A percentile compares a stretch with the other conserved stretches of the same genome.
Conservation (phyloP, 1,139 yeast genomes). For the Eremothecium cymbalariae region DNA sequence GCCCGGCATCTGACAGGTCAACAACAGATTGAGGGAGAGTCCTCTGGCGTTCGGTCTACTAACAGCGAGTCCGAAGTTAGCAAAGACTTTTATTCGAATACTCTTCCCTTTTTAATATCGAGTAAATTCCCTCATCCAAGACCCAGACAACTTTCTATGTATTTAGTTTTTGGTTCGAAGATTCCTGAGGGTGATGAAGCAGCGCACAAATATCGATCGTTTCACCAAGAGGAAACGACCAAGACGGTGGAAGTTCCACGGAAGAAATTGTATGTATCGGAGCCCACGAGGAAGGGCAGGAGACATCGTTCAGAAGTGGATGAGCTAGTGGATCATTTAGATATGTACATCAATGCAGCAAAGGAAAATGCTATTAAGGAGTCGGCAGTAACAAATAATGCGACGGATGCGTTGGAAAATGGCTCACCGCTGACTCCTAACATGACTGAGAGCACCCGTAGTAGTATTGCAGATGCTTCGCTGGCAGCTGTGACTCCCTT, state of each 20-base stretch:
- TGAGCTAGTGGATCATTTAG: conserved; percentile 30
- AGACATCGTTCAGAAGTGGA: conserved; percentile 31
- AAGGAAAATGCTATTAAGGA: not conserved
- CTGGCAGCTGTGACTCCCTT: conserved; percentile 2
- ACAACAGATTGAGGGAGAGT: not conserved
- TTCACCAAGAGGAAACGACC: not conserved
- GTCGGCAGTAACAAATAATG: not conserved
- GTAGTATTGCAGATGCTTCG: not conserved
- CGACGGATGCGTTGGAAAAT: not conserved
- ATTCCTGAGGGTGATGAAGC: not conserved
- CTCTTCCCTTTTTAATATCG: not conserved
- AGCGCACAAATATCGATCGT: not conserved
- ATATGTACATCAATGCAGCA: conserved; percentile 17
- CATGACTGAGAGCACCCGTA: not conserved
- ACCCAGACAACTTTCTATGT: no score
- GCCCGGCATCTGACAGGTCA: not conserved
- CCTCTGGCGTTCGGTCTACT: not conserved
- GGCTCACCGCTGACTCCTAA: not conserved
- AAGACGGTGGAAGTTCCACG: not conserved
- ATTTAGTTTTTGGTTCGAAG: not conserved
- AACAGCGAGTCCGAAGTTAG: conserved; percentile 1
- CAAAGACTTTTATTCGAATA: not conserved
- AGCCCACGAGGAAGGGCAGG: conserved; percentile 20
- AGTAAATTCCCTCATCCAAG: not conserved
- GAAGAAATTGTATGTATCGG: no score